These are phyloP conservation scores for Cryoendolithus antarcticus DNA, from an alignment of 2,329 filamentous ascomycete species.

Conservation along the genomic window DNA sequence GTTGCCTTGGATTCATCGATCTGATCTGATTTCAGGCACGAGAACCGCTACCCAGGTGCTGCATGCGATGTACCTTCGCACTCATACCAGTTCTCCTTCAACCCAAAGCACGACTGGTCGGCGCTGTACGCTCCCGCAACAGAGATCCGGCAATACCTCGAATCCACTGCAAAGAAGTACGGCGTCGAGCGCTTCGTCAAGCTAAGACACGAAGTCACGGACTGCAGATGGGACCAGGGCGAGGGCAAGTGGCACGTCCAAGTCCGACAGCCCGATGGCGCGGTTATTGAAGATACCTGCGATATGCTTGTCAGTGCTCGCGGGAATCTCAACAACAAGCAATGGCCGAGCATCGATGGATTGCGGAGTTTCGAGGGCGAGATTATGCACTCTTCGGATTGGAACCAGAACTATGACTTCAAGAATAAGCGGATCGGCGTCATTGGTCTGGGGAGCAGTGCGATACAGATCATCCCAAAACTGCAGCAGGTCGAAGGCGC, in stretches of 20 bases:
- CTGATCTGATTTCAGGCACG: conserved; percentile 24
- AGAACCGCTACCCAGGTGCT: conserved; percentile 31
- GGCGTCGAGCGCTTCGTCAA: conserved; percentile 53
- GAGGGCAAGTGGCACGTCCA: conserved; percentile 26
- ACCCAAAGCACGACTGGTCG: conserved; percentile 30
- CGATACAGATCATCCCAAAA: conserved; percentile 30
- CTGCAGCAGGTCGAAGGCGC: conserved; percentile 22
- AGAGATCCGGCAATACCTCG: conserved; percentile 94
- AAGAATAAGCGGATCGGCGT: conserved; percentile 13
- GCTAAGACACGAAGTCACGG: conserved; percentile 23
- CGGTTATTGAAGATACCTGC: conserved; percentile 23
- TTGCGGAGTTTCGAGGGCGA: conserved; percentile 39
- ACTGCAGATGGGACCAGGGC: conserved; percentile 22
- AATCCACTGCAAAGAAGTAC: conserved; percentile 81
- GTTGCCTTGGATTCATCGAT: neutral
- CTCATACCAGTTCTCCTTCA: conserved; percentile 33
- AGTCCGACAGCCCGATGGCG: conserved; percentile 21
- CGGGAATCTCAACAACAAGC: conserved; percentile 40
- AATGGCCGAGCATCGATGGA: conserved; percentile 42
- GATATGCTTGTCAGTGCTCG: conserved; percentile 38
- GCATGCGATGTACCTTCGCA: conserved; percentile 32
- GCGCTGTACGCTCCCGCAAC: conserved; percentile 40
- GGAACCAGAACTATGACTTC: conserved; percentile 33
- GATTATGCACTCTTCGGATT: conserved; percentile 44
- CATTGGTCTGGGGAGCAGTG: conserved; percentile 16